phyloP scores from a whole-genome alignment of 768 basidiomycete genomes.

The Lentinula lateritia region DNA sequence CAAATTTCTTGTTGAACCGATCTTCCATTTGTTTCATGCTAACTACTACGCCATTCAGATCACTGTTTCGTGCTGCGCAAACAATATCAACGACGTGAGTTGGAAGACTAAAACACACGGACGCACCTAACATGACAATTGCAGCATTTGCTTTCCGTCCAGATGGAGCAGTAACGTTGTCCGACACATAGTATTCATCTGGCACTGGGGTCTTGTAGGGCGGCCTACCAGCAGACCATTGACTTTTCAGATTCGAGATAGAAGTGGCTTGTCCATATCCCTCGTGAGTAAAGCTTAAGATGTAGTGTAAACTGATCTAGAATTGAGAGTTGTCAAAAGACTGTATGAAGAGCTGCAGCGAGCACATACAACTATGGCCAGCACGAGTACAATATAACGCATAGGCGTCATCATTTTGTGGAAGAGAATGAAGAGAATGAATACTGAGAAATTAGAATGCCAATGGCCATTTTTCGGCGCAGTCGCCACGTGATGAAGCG shows the following conservation, averaged over 20 bases:
- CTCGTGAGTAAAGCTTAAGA: constrained; percentile 61
- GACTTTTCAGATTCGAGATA: constrained; percentile 34
- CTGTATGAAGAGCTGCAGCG: background rate
- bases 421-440: background rate
- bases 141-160: constrained; percentile 76
- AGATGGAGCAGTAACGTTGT: constrained; percentile 28
- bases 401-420: constrained; percentile 49
- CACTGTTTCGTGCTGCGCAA: constrained; percentile 49
- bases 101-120: background rate
- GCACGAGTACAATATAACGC: constrained; percentile 48
- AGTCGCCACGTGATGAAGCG: constrained; percentile 10
- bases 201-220: constrained; percentile 57
- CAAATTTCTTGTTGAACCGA: constrained; percentile 83
- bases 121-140: constrained; percentile 67
- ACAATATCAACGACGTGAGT: background rate
- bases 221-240: constrained; percentile 24
- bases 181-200: constrained; percentile 48
- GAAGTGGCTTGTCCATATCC: constrained; percentile 59
- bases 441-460: background rate
- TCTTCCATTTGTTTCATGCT: constrained; percentile 81
- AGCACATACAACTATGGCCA: constrained; percentile 38
- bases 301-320: constrained; percentile 55
- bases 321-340: background rate
- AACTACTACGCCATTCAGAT: constrained; percentile 52
- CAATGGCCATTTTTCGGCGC: background rate